These are phyloP conservation scores for Sporothrix inflata DNA, from an alignment of 2,329 filamentous ascomycete genomes.

Conservation along the genomic window DNA sequence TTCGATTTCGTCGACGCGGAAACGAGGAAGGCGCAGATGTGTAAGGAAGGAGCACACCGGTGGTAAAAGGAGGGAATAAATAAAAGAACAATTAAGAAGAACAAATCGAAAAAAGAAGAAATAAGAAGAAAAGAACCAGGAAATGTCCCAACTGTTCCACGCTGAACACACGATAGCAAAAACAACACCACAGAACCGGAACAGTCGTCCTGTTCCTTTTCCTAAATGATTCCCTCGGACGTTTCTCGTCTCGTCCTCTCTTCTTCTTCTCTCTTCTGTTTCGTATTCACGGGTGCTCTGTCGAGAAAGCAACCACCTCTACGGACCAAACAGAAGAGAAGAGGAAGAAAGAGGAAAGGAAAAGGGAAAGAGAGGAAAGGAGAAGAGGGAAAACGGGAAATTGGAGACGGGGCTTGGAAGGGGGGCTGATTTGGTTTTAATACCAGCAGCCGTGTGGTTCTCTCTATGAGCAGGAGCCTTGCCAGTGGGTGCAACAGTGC, in stretches of 20 bases:
- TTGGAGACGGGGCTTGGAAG: constrained; percentile 23
- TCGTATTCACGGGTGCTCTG: constrained; percentile 22
- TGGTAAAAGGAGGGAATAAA: not conserved
- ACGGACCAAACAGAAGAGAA: constrained; percentile 19
- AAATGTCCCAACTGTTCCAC: not conserved
- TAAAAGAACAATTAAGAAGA: not conserved
- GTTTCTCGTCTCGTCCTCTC: constrained; percentile 18
- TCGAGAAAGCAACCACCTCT: constrained; percentile 30
- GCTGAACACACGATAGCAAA: not conserved
- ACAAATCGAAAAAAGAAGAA: not conserved
- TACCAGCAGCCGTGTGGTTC: constrained; percentile 22
- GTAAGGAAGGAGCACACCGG: constrained; percentile 4
- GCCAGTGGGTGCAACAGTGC: not conserved
- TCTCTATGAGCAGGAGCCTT: not conserved
- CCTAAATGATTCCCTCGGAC: constrained; percentile 11
- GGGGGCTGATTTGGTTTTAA: constrained; percentile 33
- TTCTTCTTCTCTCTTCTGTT: constrained; percentile 23
- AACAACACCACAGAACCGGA: not conserved
- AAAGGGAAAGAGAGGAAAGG: constrained; percentile 7
- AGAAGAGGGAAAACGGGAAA: constrained; percentile 24
- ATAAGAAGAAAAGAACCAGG: not conserved
- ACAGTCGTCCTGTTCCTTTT: not conserved
- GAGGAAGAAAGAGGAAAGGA: not conserved
- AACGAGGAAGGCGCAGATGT: not conserved
- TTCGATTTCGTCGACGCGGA: constrained; percentile 1